Evolutionary conservation across 2,329 filamentous ascomycete genomes (phyloP), one percentile per base, ranked within the genome.

Genomic region (Zopfia rhizophila): DNA sequence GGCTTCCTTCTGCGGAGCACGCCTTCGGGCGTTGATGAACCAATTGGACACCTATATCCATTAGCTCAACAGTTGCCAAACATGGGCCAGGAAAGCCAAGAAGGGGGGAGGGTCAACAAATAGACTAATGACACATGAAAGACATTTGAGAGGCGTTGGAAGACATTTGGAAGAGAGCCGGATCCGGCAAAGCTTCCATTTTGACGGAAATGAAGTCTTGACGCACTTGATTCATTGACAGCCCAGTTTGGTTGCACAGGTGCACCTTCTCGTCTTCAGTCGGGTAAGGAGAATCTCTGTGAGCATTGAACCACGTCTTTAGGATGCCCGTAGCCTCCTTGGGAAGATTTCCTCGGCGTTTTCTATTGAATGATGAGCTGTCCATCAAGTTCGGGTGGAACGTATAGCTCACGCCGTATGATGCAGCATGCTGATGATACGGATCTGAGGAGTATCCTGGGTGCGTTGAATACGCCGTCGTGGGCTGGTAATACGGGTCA

Each of bases 241-340:
- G 76, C 1, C 85, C 85, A 1, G 91, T 96, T 63, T 85, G 78
- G 33, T 82, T 81, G 80, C 91, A 90, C 35, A 96, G 79, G 48
- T 89, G 83, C 65, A 92, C 84, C 72, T 96, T 95, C 74, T 95
- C 88, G 53, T 95, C 90, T 69, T 95, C 90, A 4, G 86, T 91
- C 1, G 91, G 91, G 66, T 96, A 96, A 0, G 91, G 90, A 63
- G 94, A 90, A 7, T 58, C 49, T 13, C 61, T 43, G 42, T 70
- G 63, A 19, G 53, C 49, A 3, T 38, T n/a, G 56, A 95, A 92
- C 91, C 91, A 96, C 0, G 83, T 78, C 41, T 89, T 84, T 28
- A 96, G 78, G 56, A 89, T 86, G 65, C 92, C 89, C 0, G 91
- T 96, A 0, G 90, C 90, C 42, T 91, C 88, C 66, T 95, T 95